Evolutionary conservation across 1,284 basidiomycete genomes (phyloP).

Genomic region (Puccinia polysora): DNA sequence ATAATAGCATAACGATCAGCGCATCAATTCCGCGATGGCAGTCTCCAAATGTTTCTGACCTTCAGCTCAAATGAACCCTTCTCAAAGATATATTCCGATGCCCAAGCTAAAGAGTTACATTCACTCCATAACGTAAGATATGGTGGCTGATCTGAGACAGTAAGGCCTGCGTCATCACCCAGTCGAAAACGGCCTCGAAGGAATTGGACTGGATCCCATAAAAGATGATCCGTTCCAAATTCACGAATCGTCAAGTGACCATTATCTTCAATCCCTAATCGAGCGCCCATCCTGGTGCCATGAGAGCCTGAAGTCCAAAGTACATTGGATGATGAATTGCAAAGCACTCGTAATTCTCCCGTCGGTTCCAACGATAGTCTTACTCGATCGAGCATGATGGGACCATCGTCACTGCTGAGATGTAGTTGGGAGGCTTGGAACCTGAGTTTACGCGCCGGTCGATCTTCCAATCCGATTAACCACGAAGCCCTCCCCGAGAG

Average conservation of each 20-base stretch:
- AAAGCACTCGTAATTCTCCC: slow-evolving; percentile 22
- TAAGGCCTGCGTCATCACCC: slow-evolving; percentile 8
- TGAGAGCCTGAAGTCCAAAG: slow-evolving; percentile 35
- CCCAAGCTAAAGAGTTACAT: slow-evolving; percentile 31
- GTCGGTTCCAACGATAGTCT: slow-evolving; percentile 5
- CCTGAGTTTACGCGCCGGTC: slow-evolving; percentile 26
- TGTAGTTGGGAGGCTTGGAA: slow-evolving; percentile 22
- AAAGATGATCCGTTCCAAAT: slow-evolving; percentile 13
- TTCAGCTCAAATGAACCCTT: slow-evolving; percentile 26
- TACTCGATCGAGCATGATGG: slow-evolving; percentile 19
- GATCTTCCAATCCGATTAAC: slow-evolving; percentile 37
- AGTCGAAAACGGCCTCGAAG: slow-evolving; percentile 14
- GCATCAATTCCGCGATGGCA: no score
- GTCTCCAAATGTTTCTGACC: slow-evolving; percentile 3
- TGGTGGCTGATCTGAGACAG: slow-evolving; percentile 28
- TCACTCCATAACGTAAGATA: slow-evolving; percentile 25
- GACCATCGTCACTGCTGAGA: slow-evolving; percentile 8
- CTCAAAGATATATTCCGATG: slow-evolving; percentile 34
- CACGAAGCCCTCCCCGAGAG: slow-evolving; percentile 15
- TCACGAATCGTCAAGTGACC: slow-evolving; percentile 38
- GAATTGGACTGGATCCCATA: slow-evolving; percentile 38
- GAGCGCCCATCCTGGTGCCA: slow-evolving; percentile 20
- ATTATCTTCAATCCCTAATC: slow-evolving; percentile 11
- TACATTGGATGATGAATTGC: slow-evolving; percentile 7
- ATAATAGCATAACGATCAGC: no score